These are phyloP conservation scores for Zoysia matrella DNA, from an alignment of 202 grass and related monocot genomes.

Conservation along the genomic window DNA sequence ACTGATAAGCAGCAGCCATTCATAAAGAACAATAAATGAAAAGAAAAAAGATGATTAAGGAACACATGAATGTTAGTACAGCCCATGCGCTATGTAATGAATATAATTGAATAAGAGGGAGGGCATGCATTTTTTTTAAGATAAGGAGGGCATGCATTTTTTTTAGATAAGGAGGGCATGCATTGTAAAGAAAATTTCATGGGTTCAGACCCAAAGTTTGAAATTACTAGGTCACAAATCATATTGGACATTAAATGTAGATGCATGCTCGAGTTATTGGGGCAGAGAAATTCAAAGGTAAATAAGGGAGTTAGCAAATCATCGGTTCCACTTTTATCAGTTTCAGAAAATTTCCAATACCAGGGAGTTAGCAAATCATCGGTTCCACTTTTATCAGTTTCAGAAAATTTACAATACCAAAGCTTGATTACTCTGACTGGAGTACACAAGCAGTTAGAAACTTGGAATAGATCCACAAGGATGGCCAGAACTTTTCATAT, in stretches of 20 bases:
- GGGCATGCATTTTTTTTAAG: too few species aligned
- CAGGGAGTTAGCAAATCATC: not conserved
- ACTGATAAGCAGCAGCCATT: not conserved
- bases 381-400: slow-evolving; percentile 28
- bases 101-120: slow-evolving; percentile 9
- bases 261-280: slow-evolving; percentile 21
- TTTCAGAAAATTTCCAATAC: not conserved
- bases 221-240: slow-evolving; percentile 25
- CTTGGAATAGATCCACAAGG: too few species aligned
- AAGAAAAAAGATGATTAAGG: not conserved
- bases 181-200: not conserved
- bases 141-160: too few species aligned
- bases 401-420: not conserved
- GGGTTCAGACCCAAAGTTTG: not conserved
- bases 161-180: not conserved
- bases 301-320: not conserved
- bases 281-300: slow-evolving; percentile 2
- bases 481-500: too few species aligned
- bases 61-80: not conserved
- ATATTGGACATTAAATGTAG: slow-evolving; percentile 7
- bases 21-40: not conserved
- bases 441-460: too few species aligned
- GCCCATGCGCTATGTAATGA: slow-evolving; percentile 9
- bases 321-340: slow-evolving; percentile 25
- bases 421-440: too few species aligned